Base-by-base conservation (phyloP, 345 rosid genomes). In the Trapa bicornis region DNA sequence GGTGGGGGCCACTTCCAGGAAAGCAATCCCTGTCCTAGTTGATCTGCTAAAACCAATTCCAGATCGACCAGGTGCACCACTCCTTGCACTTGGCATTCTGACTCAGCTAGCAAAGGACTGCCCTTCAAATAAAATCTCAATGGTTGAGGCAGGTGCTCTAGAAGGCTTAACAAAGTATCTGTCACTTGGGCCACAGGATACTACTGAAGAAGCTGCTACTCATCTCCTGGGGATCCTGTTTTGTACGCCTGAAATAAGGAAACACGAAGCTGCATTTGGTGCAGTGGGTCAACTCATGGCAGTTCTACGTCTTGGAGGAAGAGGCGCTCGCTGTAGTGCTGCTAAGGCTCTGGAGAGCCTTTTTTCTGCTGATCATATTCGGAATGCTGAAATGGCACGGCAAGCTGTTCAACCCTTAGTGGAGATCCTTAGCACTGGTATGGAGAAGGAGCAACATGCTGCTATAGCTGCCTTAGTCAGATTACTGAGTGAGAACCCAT, bases 31-130 rank as follows among this genome's bases (percentile, higher is more conserved):
- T 58, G 89, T 87, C 52, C 94, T 95, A 61, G 99, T 95, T 71
- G 99, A 95, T 76, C 87, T 95, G 67, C 96, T 95, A 64, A 95
- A 95, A 71, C 99, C 99, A 60, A 95, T 95, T 81, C 99, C 99
- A 58, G 99, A 89, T 79, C 98, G 98, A 48, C 99, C 99, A 6
- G 92, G 97, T 68, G 99, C 99, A 72, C 99, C 99, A 60, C 83
- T 82, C 75, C 92, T 95, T 65, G 84, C 98, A 64, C 86, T 95
- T 56, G 87, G 92, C 57, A 82, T 89, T 80, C 82, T 95, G 79
- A 95, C 85, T 71, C 96, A 86, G 81, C 96, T 95, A 78, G 96
- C 96, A 64, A 89, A 83, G 73, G 99, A 91, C 72, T 88, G 94
- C 73, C 85, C 89, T 22, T 79, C 96, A 37, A 95, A 95, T 78